Percentiles rank a stretch among this genome's conserved stretches.
phyloP scores from a whole-genome alignment of 2,329 filamentous ascomycete species.

The Cytospora schulzeri region DNA sequence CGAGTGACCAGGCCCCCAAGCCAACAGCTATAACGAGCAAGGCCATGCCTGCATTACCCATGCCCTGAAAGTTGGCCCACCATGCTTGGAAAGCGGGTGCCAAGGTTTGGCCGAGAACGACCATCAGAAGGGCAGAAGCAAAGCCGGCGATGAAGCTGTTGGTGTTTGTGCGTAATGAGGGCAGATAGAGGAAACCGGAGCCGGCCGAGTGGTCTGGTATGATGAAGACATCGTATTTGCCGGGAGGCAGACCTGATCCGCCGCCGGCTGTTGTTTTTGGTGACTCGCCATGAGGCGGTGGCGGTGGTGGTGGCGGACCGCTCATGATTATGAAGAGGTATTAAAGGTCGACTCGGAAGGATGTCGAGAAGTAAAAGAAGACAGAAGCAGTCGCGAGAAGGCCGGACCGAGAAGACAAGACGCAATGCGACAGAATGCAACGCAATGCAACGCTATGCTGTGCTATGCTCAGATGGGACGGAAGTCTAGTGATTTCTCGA shows the following conservation, averaged over 20 bases:
- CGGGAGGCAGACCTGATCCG: slow-evolving; percentile 71
- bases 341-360: slow-evolving; percentile 20
- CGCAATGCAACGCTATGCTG: slow-evolving; percentile 10
- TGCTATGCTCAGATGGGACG: slow-evolving; percentile 26
- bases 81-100: slow-evolving; percentile 74
- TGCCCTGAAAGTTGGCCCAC: slow-evolving; percentile 70
- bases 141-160: slow-evolving; percentile 93
- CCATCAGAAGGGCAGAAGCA: slow-evolving; percentile 71
- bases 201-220: slow-evolving; percentile 91
- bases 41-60: slow-evolving; percentile 73
- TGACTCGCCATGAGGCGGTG: slow-evolving; percentile 81
- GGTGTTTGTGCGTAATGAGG: slow-evolving; percentile 79
- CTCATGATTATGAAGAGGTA: slow-evolving; percentile 43
- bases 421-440: neutral
- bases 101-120: slow-evolving; percentile 72
- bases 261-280: slow-evolving; percentile 65
- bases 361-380: neutral
- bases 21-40: slow-evolving; percentile 74
- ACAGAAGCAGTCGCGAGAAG: neutral
- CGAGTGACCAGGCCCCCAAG: slow-evolving; percentile 76
- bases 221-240: slow-evolving; percentile 97
- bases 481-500: slow-evolving; percentile 42
- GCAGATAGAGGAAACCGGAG: slow-evolving; percentile 90
- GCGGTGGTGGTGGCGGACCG: slow-evolving; percentile 68
- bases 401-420: slow-evolving; percentile 21